phyloP scores from a whole-genome alignment of 768 basidiomycete genomes.

The Podaxis sp. region DNA sequence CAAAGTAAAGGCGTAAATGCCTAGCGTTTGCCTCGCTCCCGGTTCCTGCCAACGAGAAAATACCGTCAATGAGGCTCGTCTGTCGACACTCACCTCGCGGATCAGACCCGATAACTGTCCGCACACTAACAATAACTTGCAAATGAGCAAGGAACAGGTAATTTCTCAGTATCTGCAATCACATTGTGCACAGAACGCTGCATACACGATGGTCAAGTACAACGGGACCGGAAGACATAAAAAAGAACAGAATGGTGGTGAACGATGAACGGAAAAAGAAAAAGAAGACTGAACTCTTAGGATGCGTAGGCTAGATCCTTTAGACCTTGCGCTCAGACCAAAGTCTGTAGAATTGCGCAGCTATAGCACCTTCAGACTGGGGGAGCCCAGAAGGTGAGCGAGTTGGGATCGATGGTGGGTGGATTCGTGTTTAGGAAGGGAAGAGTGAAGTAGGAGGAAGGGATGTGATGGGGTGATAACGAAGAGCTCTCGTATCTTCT shows the following conservation, averaged over 20 bases:
- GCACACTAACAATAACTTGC: conserved; percentile 9
- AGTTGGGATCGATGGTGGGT: conserved; percentile 7
- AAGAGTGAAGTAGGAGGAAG: not conserved
- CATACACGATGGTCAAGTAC: conserved; percentile 11
- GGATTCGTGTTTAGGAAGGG: not conserved
- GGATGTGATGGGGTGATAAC: conserved; percentile 11
- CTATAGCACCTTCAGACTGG: not conserved
- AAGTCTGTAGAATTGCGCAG: not conserved
- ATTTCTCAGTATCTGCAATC: conserved; percentile 9
- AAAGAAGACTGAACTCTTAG: conserved; percentile 13
- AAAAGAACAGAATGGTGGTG: not conserved
- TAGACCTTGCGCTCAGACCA: not conserved
- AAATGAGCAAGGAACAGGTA: not conserved
- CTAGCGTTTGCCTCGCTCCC: not conserved
- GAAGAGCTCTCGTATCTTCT: not conserved
- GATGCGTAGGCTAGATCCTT: not conserved
- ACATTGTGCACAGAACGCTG: conserved; percentile 13
- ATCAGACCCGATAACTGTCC: conserved; percentile 1
- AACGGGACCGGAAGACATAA: not conserved
- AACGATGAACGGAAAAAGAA: not conserved
- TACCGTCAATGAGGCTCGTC: not conserved
- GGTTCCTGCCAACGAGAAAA: not conserved
- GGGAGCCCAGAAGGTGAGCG: not conserved
- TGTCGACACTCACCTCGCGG: conserved; percentile 8
- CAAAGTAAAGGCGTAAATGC: not conserved